Base-by-base conservation (phyloP, 306 rosid species). In the Sicyos baderoa region DNA sequence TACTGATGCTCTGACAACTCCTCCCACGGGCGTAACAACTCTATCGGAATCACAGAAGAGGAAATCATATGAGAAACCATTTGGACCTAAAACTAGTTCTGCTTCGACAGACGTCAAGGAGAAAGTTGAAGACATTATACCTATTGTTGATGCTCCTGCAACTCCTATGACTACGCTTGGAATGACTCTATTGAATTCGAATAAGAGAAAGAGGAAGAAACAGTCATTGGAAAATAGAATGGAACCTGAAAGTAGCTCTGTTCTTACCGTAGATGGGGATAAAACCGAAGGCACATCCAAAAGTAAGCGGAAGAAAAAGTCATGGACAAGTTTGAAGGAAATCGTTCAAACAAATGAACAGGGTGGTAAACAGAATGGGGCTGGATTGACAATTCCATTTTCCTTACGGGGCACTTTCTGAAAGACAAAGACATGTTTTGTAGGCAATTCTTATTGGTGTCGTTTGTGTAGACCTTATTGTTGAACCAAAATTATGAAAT, bases 251-350 rank as follows among this genome's bases (percentile, higher is more conserved):
- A 74, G 44, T 74, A 48, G 53, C 53, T 64, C 79, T 42, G 63
- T 52, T 18, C 69, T 65, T 27, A 61, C 17, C 35, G 75, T 19
- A 35, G 79, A 77, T 16, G 80, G 45, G n/a, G 87, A 75, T 8
- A 81, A 80, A 68, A 48, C 77, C 16, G 70, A 2, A 14, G 59
- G 81, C 78, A 50, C 76, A 9, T 45, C 80, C 2, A 83, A 78
- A 57, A 89, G 84, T 82, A 72, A 89, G 54, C 76, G 88, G 52
- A 79, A 73, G 81, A 61, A 21, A 61, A 88, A 84, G 73, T 76
- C 83, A 51, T 89, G 97, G 95, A 83, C 89, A 15, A 83, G 92
- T 79, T 88, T 91, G 78, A 91, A 87, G 82, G 92, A 87, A 68
- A 78, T 83, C 50, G 92, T 83, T 59, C 74, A 72, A 35, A 74